Percentiles rank a stretch among this genome's conserved stretches.
These are phyloP conservation scores for Papilionanthe hybrid DNA, from an alignment of 116 monocot species.

Conservation along the genomic window DNA sequence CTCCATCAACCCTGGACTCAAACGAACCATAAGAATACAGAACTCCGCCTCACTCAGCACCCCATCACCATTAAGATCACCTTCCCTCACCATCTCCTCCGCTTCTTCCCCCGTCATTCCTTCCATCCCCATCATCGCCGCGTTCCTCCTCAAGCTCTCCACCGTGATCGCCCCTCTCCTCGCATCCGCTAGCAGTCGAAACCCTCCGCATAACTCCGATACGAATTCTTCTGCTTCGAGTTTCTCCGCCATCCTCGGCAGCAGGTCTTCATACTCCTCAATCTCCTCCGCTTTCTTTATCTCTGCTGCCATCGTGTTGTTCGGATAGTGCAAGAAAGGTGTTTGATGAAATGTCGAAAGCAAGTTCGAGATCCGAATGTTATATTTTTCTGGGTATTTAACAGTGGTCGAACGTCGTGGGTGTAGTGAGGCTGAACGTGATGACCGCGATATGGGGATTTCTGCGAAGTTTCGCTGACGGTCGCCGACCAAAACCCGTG, in stretches of 20 bases:
- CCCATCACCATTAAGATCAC: constrained; percentile 13
- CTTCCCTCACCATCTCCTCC: constrained; percentile 17
- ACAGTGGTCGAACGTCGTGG: too few species aligned
- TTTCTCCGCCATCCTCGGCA: constrained; percentile 17
- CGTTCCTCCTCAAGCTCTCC: constrained; percentile 22
- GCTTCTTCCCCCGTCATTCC: constrained; percentile 15
- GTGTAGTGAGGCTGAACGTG: too few species aligned
- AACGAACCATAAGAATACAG: constrained; percentile 22
- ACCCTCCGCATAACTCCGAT: constrained; percentile 21
- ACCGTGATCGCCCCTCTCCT: constrained; percentile 14
- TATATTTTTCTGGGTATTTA: too few species aligned
- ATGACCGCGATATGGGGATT: too few species aligned
- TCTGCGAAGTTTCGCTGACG: too few species aligned
- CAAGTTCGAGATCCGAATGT: too few species aligned
- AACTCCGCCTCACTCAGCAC: constrained; percentile 20
- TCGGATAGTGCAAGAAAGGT: too few species aligned
- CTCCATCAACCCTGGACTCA: constrained; percentile 16
- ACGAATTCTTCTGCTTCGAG: constrained; percentile 16
- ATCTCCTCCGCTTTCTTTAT: neutral
- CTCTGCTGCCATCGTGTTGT: too few species aligned
- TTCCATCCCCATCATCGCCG: constrained; percentile 14
- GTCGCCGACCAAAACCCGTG: too few species aligned
- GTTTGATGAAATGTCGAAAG: too few species aligned
- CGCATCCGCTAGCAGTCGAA: constrained; percentile 18
- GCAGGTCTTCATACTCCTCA: constrained; percentile 12